phyloP scores from a whole-genome alignment of 768 basidiomycete species.

The Tylopilus balloui region DNA sequence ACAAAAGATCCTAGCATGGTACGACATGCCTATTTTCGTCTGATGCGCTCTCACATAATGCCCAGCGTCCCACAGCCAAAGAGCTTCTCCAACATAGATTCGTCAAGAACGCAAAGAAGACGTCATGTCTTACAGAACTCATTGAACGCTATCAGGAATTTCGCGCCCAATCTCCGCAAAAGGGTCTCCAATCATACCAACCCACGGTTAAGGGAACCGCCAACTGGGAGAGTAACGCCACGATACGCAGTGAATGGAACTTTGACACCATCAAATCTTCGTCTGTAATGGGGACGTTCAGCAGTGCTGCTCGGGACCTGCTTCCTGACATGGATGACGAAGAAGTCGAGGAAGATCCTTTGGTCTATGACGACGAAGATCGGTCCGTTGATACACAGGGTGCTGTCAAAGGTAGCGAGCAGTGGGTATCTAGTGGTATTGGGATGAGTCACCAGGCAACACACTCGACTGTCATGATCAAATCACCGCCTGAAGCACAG shows the following conservation, averaged over 20 bases:
- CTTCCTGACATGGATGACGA: constrained; percentile 58
- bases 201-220: constrained; percentile 53
- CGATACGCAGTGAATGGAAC: constrained; percentile 91
- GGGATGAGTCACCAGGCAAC: constrained; percentile 51
- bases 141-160: constrained; percentile 85
- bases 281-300: constrained; percentile 73
- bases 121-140: constrained; percentile 78
- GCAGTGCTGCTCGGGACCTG: constrained; percentile 67
- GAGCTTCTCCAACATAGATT: constrained; percentile 94
- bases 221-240: constrained; percentile 68
- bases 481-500: constrained; percentile 37
- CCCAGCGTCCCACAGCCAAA: constrained; percentile 82
- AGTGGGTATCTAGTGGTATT: constrained; percentile 35
- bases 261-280: constrained; percentile 82
- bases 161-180: constrained; percentile 55
- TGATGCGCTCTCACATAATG: constrained; percentile 13
- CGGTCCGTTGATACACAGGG: constrained; percentile 58
- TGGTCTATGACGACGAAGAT: constrained; percentile 41
- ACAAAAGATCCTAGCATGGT: constrained; percentile 88
- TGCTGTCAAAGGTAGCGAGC: constrained; percentile 64
- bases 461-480: constrained; percentile 73
- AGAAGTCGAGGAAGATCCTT: constrained; percentile 39
- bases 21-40: constrained; percentile 24
- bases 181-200: constrained; percentile 51
- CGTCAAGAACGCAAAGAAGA: constrained; percentile 79